A percentile compares a stretch with the other conserved stretches of the same genome.
These are phyloP conservation scores for Aspergillus sp. DNA, from an alignment of 2,329 filamentous ascomycete genomes.

Conservation along the genomic window DNA sequence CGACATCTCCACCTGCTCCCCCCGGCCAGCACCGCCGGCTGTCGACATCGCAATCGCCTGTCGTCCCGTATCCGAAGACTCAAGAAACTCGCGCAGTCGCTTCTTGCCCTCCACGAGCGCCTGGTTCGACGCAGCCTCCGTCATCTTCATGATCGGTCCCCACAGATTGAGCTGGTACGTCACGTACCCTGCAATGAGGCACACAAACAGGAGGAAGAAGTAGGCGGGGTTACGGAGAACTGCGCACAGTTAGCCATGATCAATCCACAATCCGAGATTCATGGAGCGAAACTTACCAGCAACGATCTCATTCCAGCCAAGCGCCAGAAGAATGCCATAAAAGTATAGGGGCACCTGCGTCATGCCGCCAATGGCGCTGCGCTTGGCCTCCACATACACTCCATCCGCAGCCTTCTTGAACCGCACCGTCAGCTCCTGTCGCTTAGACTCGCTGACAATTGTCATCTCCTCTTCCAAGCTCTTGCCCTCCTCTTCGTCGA, in stretches of 20 bases:
- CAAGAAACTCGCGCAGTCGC: conserved; percentile 84
- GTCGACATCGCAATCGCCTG: conserved; percentile 77
- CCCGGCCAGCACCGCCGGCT: conserved; percentile 32
- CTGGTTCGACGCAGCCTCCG: conserved; percentile 82
- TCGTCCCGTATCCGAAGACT: conserved; percentile 79
- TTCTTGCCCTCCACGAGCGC: conserved; percentile 90
- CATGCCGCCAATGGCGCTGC: conserved; percentile 92
- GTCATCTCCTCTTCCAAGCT: conserved; percentile 96
- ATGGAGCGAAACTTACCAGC: conserved; percentile 65
- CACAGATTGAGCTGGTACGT: conserved; percentile 94
- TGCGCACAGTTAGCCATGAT: conserved; percentile 39
- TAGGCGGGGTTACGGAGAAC: conserved; percentile 92
- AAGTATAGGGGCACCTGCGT: conserved; percentile 94
- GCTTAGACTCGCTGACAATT: conserved; percentile 84
- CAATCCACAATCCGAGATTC: background rate
- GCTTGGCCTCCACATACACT: conserved; percentile 96
- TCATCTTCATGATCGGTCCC: conserved; percentile 94
- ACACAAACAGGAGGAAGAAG: conserved; percentile 81
- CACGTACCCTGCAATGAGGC: conserved; percentile 76
- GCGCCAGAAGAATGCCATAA: conserved; percentile 80
- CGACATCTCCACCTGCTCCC: conserved; percentile 62
- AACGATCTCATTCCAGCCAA: conserved; percentile 99
- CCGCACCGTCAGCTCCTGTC: conserved; percentile 84
- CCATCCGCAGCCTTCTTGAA: conserved; percentile 99
- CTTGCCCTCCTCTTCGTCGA: conserved; percentile 93